A percentile compares a stretch with the other conserved stretches of the same genome.
phyloP scores from a whole-genome alignment of 1,284 basidiomycete genomes.

The Tilletiaria anomala region DNA sequence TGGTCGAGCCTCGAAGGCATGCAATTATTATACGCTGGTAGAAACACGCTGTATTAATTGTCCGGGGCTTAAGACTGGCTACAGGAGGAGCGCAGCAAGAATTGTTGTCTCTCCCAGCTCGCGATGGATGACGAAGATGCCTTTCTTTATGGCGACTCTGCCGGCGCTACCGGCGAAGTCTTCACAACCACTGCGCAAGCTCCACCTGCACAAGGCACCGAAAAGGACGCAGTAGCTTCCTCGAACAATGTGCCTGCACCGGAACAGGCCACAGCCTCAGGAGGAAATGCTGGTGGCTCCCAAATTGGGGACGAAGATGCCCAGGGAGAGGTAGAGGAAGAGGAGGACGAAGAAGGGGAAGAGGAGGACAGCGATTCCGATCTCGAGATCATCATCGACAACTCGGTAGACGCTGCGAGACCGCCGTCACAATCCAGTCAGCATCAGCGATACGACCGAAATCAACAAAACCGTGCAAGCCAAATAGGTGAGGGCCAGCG shows the following conservation, averaged over 20 bases:
- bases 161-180: conserved; percentile 3
- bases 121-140: conserved; percentile 22
- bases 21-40: no score
- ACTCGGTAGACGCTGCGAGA: no score
- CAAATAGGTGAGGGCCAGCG: no score
- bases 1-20: no score
- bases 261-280: not conserved
- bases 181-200: not conserved
- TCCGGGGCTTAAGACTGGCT: no score
- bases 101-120: no score
- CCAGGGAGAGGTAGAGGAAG: conserved; percentile 33
- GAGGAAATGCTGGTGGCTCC: not conserved
- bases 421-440: no score
- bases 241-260: not conserved
- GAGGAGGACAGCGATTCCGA: conserved; percentile 15
- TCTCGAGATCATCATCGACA: no score
- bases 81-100: no score
- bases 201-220: not conserved
- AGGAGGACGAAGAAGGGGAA: conserved; percentile 42
- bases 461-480: no score
- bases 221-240: not conserved
- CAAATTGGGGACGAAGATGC: not conserved
- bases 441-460: no score
- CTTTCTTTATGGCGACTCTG: conserved; percentile 18
- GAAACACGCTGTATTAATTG: no score